Percentiles rank a stretch among this genome's conserved stretches.
These are phyloP conservation scores for Chrysopogon serrulatus DNA, from an alignment of 176 grass and related monocot genomes.

Conservation along the genomic window DNA sequence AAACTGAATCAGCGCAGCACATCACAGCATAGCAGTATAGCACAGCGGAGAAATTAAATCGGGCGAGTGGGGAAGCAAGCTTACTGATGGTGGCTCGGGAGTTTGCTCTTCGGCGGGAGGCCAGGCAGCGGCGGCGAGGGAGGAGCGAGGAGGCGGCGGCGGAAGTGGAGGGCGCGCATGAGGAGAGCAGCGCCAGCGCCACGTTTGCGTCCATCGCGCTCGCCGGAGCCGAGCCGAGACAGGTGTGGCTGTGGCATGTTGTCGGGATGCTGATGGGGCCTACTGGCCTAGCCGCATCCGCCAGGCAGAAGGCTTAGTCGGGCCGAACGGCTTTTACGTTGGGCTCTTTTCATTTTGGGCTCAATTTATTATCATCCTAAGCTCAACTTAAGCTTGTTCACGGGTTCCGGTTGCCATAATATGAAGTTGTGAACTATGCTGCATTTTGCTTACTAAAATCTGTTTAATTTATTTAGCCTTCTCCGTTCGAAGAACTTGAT, in stretches of 20 bases:
- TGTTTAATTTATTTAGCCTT: too few species aligned
- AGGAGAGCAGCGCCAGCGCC: slow-evolving; percentile 29
- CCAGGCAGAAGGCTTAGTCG: background rate
- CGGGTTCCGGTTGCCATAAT: background rate
- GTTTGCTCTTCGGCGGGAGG: background rate
- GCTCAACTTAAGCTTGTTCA: too few species aligned
- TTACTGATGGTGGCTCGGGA: slow-evolving; percentile 30
- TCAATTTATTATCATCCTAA: too few species aligned
- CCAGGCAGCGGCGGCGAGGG: background rate
- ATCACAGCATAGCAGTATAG: background rate
- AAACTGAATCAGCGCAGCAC: too few species aligned
- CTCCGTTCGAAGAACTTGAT: background rate
- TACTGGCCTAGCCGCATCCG: background rate
- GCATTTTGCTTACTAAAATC: too few species aligned
- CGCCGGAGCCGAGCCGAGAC: background rate
- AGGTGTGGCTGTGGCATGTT: background rate
- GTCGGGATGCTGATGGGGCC: background rate
- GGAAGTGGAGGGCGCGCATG: slow-evolving; percentile 15
- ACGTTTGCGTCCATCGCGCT: slow-evolving; percentile 37
- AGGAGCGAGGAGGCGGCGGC: slow-evolving; percentile 2
- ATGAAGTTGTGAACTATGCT: background rate
- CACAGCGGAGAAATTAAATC: too few species aligned
- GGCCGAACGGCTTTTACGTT: background rate
- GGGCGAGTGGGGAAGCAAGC: background rate
- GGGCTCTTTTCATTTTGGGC: background rate